Conservation (phyloP, 2,329 filamentous ascomycete species). For the Fusarium sp. region DNA sequence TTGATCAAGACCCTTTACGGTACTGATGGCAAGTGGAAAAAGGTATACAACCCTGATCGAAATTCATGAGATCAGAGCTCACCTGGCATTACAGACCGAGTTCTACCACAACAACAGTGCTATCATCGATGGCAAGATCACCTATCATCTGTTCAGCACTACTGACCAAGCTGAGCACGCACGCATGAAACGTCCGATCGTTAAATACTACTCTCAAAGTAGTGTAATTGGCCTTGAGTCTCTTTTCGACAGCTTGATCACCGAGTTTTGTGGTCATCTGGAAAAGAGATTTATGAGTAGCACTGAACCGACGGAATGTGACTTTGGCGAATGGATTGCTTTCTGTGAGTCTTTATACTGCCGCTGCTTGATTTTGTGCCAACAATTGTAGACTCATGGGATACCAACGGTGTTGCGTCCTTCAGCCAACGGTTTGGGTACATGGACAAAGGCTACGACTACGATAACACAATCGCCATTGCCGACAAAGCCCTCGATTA, state of each 20-base stretch:
- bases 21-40: constrained; percentile 48
- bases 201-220: constrained; percentile 45
- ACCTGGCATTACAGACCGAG: constrained; percentile 8
- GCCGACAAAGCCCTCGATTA: constrained; percentile 43
- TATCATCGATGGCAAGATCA: constrained; percentile 42
- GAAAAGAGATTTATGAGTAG: constrained; percentile 30
- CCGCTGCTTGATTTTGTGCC: background rate
- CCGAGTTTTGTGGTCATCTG: constrained; percentile 28
- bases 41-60: constrained; percentile 32
- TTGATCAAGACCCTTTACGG: constrained; percentile 53
- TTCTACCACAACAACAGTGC: constrained; percentile 43
- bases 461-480: constrained; percentile 51
- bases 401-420: constrained; percentile 56
- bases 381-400: constrained; percentile 49
- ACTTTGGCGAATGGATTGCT: constrained; percentile 30
- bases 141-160: constrained; percentile 42
- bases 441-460: constrained; percentile 52
- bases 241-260: constrained; percentile 46
- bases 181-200: constrained; percentile 42
- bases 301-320: constrained; percentile 5
- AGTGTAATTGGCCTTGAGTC: constrained; percentile 41
- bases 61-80: background rate
- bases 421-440: constrained; percentile 57
- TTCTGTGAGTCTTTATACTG: constrained; percentile 16
- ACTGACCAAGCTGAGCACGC: constrained; percentile 38